Conservation (phyloP, 352 stramenopile genomes). For the Ophiocytium majus region DNA sequence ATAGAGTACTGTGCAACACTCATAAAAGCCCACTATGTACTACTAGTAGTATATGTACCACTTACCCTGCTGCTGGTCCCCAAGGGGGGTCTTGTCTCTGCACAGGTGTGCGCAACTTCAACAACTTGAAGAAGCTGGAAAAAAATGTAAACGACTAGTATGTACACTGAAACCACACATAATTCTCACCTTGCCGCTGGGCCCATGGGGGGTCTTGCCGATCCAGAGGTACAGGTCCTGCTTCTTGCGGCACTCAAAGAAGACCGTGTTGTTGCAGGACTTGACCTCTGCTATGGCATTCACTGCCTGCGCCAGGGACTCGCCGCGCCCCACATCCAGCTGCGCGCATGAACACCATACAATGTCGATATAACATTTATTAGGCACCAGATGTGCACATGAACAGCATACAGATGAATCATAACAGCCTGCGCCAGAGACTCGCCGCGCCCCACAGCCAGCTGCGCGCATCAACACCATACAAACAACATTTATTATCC, state of each 20-base stretch:
- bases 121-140: no score
- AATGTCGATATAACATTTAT: background rate
- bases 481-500: background rate
- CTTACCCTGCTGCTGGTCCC: no score
- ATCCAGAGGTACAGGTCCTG: slow-evolving; percentile 99
- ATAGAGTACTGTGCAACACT: no score
- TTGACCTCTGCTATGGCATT: slow-evolving; percentile 99
- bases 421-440: slow-evolving; percentile 83
- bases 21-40: no score
- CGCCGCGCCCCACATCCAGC: slow-evolving; percentile 43
- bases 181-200: slow-evolving; percentile 74
- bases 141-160: no score
- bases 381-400: background rate
- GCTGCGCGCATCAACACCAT: no score
- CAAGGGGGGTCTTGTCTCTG: no score
- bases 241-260: slow-evolving; percentile 92
- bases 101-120: no score
- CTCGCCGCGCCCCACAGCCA: slow-evolving; percentile 44
- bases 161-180: no score
- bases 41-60: no score
- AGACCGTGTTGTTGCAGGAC: slow-evolving; percentile 92
- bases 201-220: slow-evolving; percentile 86
- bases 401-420: slow-evolving; percentile 16
- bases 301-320: slow-evolving; percentile 77
- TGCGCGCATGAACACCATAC: no score